Conservation (phyloP, 169 alveolate species). For the Eimeria tenella region DNA sequence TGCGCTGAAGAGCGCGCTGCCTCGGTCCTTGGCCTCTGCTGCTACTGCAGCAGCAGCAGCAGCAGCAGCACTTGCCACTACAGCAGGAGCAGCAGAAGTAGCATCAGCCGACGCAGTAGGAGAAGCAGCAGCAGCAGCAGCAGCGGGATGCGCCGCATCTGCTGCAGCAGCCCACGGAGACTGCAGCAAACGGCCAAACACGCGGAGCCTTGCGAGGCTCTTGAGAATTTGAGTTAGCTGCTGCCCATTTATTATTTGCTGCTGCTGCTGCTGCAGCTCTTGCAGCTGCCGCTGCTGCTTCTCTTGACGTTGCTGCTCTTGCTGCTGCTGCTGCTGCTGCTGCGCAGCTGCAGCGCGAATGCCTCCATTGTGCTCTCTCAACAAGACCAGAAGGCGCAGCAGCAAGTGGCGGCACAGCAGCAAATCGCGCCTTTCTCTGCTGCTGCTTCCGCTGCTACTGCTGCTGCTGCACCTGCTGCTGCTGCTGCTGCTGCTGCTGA, state of each 20-base stretch:
- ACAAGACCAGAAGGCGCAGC: slow-evolving; percentile 11
- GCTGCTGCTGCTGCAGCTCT: slow-evolving; percentile 47
- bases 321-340: not conserved
- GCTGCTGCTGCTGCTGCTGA: slow-evolving; percentile 1
- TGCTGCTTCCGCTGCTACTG: slow-evolving; percentile 17
- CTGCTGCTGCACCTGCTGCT: slow-evolving; percentile 21
- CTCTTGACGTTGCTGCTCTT: not conserved
- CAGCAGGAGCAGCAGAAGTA: too few relatives aligned
- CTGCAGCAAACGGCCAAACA: not conserved
- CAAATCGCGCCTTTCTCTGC: not conserved
- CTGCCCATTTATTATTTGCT: not conserved
- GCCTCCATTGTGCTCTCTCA: slow-evolving; percentile 9
- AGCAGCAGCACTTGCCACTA: too few relatives aligned
- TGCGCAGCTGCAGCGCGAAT: not conserved
- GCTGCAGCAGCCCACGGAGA: not conserved
- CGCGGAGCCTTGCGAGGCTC: slow-evolving; percentile 36
- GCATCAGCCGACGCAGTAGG: too few relatives aligned
- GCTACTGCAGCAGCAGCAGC: slow-evolving; percentile 5
- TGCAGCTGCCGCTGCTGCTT: too few relatives aligned
- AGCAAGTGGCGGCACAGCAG: slow-evolving; percentile 12
- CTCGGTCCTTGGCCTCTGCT: not conserved
- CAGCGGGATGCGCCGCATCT: not conserved
- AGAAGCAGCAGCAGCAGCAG: too few relatives aligned
- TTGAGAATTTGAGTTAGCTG: slow-evolving; percentile 1
- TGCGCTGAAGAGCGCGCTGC: not conserved